These are phyloP conservation scores for Picea glauca DNA, from an alignment of 75 land plant genomes.

Conservation along the genomic window DNA sequence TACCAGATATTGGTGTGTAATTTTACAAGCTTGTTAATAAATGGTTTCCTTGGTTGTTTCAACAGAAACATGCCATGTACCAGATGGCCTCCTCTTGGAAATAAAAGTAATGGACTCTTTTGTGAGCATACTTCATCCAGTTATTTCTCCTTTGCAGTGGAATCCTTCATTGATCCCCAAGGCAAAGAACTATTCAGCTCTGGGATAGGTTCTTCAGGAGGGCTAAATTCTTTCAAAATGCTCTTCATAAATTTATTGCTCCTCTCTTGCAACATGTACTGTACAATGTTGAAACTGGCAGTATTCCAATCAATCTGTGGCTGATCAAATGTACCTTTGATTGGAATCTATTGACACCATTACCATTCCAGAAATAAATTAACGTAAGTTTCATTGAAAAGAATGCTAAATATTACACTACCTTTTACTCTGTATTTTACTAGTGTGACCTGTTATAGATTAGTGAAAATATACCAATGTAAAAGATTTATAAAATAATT, in stretches of 20 bases:
- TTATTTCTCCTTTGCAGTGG: background rate
- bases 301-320: slow-evolving; percentile 28
- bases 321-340: slow-evolving; percentile 24
- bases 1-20: too few species aligned
- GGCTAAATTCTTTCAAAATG: background rate
- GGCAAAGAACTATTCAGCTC: background rate
- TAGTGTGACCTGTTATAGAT: background rate
- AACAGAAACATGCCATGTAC: too few species aligned
- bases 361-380: background rate
- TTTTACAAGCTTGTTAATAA: too few species aligned
- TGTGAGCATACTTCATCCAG: too few species aligned
- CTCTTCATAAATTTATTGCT: background rate
- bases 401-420: background rate
- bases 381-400: background rate
- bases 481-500: background rate
- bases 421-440: background rate
- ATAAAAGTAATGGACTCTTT: too few species aligned
- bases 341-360: slow-evolving; percentile 21
- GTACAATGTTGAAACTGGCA: slow-evolving; percentile 27
- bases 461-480: background rate
- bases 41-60: too few species aligned
- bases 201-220: slow-evolving; percentile 3
- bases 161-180: background rate
- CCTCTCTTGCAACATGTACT: slow-evolving; percentile 3
- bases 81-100: too few species aligned